Percentiles rank a stretch among this genome's conserved stretches.
These are phyloP conservation scores for Neurospora sp. DNA, from an alignment of 495 filamentous ascomycete species.

Conservation along the genomic window DNA sequence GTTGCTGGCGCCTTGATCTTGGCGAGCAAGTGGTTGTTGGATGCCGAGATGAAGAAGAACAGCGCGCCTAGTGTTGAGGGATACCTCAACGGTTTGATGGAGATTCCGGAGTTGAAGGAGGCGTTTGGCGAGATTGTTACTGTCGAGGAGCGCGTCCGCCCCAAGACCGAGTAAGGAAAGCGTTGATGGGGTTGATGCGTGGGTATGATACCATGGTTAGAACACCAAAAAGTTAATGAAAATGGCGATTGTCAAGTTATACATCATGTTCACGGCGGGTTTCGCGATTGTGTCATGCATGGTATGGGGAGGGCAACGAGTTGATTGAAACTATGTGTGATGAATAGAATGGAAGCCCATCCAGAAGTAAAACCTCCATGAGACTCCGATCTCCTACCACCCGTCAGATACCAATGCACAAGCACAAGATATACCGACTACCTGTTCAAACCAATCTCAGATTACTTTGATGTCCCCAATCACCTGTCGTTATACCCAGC, in stretches of 20 bases:
- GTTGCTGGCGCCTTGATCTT: slow-evolving; percentile 30
- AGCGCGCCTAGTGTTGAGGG: slow-evolving; percentile 31
- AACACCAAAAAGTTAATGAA: neutral
- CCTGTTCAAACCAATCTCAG: neutral
- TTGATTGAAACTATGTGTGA: neutral
- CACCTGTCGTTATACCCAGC: neutral
- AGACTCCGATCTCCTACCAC: neutral
- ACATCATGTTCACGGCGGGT: no score
- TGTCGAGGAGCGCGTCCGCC: slow-evolving; percentile 27
- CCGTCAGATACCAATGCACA: neutral
- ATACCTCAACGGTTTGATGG: slow-evolving; percentile 35
- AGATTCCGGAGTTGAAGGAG: slow-evolving; percentile 39
- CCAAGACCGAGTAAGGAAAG: neutral
- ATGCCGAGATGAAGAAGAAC: slow-evolving; percentile 38
- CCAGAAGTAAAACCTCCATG: neutral
- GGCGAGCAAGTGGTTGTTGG: slow-evolving; percentile 33
- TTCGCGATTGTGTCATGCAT: neutral
- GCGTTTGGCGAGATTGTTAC: slow-evolving; percentile 35
- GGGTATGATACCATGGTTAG: neutral
- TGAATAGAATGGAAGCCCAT: neutral
- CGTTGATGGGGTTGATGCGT: neutral
- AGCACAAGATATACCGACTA: neutral
- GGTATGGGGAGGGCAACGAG: neutral
- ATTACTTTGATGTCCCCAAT: neutral
- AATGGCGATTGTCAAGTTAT: neutral